Base-by-base conservation (phyloP, 2,329 filamentous ascomycete species). In the Colletotrichum destructivum region DNA sequence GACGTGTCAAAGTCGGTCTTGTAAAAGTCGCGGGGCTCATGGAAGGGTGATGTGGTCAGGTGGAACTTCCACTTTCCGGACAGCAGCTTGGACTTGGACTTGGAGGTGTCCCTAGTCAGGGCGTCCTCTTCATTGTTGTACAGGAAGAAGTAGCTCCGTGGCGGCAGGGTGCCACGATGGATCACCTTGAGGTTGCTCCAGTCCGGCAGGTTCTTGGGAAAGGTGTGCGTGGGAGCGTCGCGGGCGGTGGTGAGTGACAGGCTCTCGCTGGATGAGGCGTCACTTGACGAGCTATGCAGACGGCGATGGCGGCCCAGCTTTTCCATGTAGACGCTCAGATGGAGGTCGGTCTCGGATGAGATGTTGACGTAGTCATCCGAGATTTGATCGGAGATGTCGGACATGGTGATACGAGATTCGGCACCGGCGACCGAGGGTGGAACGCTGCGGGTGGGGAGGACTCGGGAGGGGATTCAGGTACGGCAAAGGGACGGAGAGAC, bases 161-260 rank as follows among this genome's bases (percentile, higher is more conserved):
- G 86, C 49, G 86, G 83, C 11, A 91, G 80, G 0, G 87, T 90
- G 74, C 89, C 89, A 72, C 82, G 84, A 77, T 91, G 89, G 26
- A 91, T 81, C 42, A 91, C 81, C 3, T 82, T 76, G 61, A 90
- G 84, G 75, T 91, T 91, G 78, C 86, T 89, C 89, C 89, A 91
- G 77, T 91, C 88, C 0, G 89, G 89, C 6, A 79, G 60, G 11
- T 75, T 68, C 11, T 77, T 72, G 2, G 82, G 82, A 44, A 79
- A 71, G 54, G 79, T 70, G n/a, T 64, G 66, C 40, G 63, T 63
- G 5, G 49, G 67, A 11, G 71, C n/a, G 21, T 54, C 52, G 1
- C n/a, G 38, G 11, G 55, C 15, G 15, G 59, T 44, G 23, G 47
- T 38, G 16, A 4, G 23, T n/a, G 71, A 46, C 9, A 51, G 16